Evolutionary conservation across 805 yeast species (phyloP).

Genomic region (Cyberlindnera veronae): DNA sequence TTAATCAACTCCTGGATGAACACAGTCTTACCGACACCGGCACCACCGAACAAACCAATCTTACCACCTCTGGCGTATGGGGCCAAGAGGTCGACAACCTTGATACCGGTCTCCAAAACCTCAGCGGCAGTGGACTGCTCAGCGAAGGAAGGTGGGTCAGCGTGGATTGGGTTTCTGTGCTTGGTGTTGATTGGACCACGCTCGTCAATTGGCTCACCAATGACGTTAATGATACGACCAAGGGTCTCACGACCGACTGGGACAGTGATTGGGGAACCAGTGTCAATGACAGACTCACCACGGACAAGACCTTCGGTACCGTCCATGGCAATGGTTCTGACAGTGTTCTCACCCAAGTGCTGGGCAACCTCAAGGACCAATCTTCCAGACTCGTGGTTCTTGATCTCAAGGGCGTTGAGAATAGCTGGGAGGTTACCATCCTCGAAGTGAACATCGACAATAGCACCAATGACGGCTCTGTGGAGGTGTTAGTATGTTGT

Average conservation of each 20-base stretch:
- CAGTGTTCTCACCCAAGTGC: constrained; percentile 99
- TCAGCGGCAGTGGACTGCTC: constrained; percentile 98
- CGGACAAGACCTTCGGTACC: constrained; percentile 99
- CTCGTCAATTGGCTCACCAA: constrained; percentile 99
- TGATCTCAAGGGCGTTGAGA: constrained; percentile 91
- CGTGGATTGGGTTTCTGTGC: constrained; percentile 96
- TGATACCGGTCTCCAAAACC: constrained; percentile 98
- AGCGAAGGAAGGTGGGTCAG: constrained; percentile 94
- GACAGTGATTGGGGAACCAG: constrained; percentile 98
- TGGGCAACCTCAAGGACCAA: constrained; percentile 98
- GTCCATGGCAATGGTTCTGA: constrained; percentile 99
- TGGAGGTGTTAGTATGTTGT: constrained; percentile 17
- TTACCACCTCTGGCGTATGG: constrained; percentile 99
- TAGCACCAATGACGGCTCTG: constrained; percentile 98
- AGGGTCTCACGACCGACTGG: constrained; percentile 99
- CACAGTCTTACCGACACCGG: constrained; percentile 99
- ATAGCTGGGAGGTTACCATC: constrained; percentile 97
- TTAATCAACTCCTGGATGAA: constrained; percentile 99
- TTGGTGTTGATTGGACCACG: constrained; percentile 96
- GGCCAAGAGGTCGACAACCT: constrained; percentile 98
- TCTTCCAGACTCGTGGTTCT: constrained; percentile 68
- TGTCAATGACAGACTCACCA: constrained; percentile 88
- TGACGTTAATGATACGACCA: constrained; percentile 97
- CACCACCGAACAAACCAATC: constrained; percentile 99
- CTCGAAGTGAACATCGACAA: constrained; percentile 98